phyloP scores from a whole-genome alignment of 1,284 basidiomycete species.

The Boletus mariae region DNA sequence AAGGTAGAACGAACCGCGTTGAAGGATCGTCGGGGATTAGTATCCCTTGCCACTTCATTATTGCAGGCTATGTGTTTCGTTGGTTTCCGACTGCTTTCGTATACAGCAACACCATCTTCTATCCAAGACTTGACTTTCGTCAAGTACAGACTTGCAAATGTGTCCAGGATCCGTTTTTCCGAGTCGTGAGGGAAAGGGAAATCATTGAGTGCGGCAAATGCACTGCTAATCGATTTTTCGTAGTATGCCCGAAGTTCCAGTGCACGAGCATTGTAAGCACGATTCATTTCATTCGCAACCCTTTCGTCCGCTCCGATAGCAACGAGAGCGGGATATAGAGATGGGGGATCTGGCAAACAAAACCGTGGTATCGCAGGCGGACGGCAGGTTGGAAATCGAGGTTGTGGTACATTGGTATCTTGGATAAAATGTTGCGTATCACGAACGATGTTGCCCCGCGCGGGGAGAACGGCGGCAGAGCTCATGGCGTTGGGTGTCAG shows the following conservation, averaged over 20 bases:
- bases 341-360: not conserved
- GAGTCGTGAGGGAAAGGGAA: not conserved
- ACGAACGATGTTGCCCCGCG: not conserved
- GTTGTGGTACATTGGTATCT: not conserved
- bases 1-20: no score
- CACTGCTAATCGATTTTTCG: not conserved
- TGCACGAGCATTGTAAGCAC: not conserved
- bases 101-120: not conserved
- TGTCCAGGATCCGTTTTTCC: not conserved
- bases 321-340: not conserved
- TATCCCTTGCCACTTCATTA: not conserved
- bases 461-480: not conserved
- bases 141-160: not conserved
- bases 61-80: not conserved
- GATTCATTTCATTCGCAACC: not conserved
- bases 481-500: not conserved
- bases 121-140: not conserved
- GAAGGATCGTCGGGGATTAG: no score
- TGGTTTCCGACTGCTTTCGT: not conserved
- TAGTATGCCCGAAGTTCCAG: not conserved
- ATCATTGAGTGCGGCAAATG: not conserved
- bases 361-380: not conserved
- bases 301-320: not conserved
- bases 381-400: not conserved
- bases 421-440: not conserved